These are phyloP conservation scores for Stemphylium lycopersici DNA, from an alignment of 2,329 filamentous ascomycete genomes.

Conservation along the genomic window DNA sequence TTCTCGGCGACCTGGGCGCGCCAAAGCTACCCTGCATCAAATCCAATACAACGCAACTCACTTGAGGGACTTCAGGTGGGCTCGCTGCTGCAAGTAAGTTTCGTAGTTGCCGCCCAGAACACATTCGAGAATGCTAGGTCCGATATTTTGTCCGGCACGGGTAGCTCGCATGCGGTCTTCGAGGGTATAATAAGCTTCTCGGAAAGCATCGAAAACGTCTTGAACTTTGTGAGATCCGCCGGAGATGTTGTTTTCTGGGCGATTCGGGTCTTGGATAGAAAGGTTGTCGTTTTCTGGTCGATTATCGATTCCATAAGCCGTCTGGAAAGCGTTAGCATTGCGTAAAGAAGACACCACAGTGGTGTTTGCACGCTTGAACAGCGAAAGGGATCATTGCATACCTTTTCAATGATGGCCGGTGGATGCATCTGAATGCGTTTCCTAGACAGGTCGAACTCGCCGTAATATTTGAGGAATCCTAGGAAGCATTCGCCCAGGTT, in stretches of 20 bases:
- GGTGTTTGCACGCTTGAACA: not conserved
- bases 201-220: slow-evolving; percentile 73
- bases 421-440: slow-evolving; percentile 76
- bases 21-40: not conserved
- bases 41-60: slow-evolving; percentile 27
- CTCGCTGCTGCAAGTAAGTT: slow-evolving; percentile 72
- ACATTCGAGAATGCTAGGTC: slow-evolving; percentile 69
- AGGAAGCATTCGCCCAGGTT: slow-evolving; percentile 83
- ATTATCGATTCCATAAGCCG: slow-evolving; percentile 34
- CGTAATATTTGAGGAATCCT: slow-evolving; percentile 89
- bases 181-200: slow-evolving; percentile 49
- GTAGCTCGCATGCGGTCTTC: slow-evolving; percentile 60
- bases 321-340: slow-evolving; percentile 23
- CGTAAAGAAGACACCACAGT: not conserved
- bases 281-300: slow-evolving; percentile 63
- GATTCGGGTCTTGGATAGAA: slow-evolving; percentile 92
- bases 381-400: slow-evolving; percentile 45
- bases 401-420: slow-evolving; percentile 79
- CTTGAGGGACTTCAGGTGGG: slow-evolving; percentile 57
- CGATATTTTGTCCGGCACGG: slow-evolving; percentile 23
- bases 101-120: slow-evolving; percentile 81
- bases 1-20: too few species aligned
- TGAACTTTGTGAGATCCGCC: slow-evolving; percentile 77
- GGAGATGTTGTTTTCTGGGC: slow-evolving; percentile 82
- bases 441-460: slow-evolving; percentile 74